phyloP scores from a whole-genome alignment of 805 yeast species.

The Lipomyces starkeyi region DNA sequence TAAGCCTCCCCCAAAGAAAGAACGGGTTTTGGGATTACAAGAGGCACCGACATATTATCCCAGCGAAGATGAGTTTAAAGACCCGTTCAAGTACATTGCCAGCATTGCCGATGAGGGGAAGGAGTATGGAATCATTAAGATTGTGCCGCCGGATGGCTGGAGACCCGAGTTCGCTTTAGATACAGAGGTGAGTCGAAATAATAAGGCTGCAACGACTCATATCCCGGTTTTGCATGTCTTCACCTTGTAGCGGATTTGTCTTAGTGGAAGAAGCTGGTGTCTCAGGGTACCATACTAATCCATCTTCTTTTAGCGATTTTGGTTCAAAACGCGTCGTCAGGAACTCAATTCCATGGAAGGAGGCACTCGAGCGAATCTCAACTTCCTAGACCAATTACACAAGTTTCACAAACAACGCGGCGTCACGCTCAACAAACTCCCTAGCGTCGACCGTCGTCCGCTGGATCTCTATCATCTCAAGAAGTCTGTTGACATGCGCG shows the following conservation, averaged over 20 bases:
- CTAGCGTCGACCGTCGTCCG: slow-evolving; percentile 40
- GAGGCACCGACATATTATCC: slow-evolving; percentile 66
- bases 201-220: not conserved
- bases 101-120: slow-evolving; percentile 58
- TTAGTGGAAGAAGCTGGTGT: not conserved
- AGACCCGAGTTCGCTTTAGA: slow-evolving; percentile 49
- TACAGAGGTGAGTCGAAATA: slow-evolving; percentile 38
- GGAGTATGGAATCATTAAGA: slow-evolving; percentile 74
- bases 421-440: slow-evolving; percentile 37
- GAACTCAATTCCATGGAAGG: slow-evolving; percentile 47
- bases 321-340: slow-evolving; percentile 47
- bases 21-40: slow-evolving; percentile 45
- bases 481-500: slow-evolving; percentile 41
- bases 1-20: slow-evolving; percentile 31
- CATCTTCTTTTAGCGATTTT: slow-evolving; percentile 37
- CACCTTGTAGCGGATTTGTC: not conserved
- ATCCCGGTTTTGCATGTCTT: slow-evolving; percentile 2
- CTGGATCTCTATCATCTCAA: slow-evolving; percentile 45
- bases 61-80: slow-evolving; percentile 58
- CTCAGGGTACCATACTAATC: not conserved
- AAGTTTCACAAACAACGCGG: slow-evolving; percentile 45
- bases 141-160: slow-evolving; percentile 64
- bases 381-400: slow-evolving; percentile 46
- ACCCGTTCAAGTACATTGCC: slow-evolving; percentile 72
- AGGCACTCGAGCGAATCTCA: slow-evolving; percentile 44